Percentiles rank a stretch among this genome's conserved stretches.
phyloP scores from a whole-genome alignment of 1,139 yeast genomes.

The Zygoascus hellenicus region DNA sequence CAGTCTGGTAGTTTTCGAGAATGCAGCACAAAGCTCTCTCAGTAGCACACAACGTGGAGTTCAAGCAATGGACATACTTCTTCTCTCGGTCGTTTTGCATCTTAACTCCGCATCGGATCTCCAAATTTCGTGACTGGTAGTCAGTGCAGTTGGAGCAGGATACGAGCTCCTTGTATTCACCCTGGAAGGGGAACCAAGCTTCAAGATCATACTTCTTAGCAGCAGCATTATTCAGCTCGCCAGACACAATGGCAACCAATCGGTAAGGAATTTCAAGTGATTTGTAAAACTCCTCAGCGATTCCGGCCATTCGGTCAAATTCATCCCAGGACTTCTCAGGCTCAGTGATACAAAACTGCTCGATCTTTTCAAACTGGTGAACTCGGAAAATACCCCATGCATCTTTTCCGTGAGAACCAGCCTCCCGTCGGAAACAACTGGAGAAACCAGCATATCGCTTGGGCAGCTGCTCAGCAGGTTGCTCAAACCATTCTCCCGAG shows the following conservation, averaged over 20 bases:
- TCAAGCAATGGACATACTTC: slow-evolving; percentile 97
- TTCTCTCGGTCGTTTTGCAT: slow-evolving; percentile 92
- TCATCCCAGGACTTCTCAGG: slow-evolving; percentile 98
- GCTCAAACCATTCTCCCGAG: slow-evolving; percentile 97
- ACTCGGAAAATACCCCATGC: slow-evolving; percentile 99
- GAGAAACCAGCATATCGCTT: slow-evolving; percentile 93
- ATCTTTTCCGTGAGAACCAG: slow-evolving; percentile 98
- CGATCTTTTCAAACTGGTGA: slow-evolving; percentile 96
- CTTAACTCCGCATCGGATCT: slow-evolving; percentile 97
- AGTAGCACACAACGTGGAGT: slow-evolving; percentile 95
- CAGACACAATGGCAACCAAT: slow-evolving; percentile 96
- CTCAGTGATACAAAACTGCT: slow-evolving; percentile 88
- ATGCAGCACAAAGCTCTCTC: slow-evolving; percentile 97
- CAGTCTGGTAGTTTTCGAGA: slow-evolving; percentile 95
- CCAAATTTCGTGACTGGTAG: slow-evolving; percentile 96
- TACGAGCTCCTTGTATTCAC: slow-evolving; percentile 96
- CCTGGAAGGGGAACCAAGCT: slow-evolving; percentile 99
- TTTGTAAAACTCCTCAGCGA: slow-evolving; percentile 90
- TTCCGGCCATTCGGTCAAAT: slow-evolving; percentile 89
- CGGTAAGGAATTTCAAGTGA: slow-evolving; percentile 91
- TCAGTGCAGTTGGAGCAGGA: slow-evolving; percentile 99
- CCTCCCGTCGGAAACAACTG: slow-evolving; percentile 98
- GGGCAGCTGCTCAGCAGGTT: slow-evolving; percentile 95
- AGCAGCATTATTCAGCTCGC: slow-evolving; percentile 98
- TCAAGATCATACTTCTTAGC: slow-evolving; percentile 98